These are phyloP conservation scores for Pestalotiopsis sp. DNA, from an alignment of 2,329 filamentous ascomycete species.

Conservation along the genomic window DNA sequence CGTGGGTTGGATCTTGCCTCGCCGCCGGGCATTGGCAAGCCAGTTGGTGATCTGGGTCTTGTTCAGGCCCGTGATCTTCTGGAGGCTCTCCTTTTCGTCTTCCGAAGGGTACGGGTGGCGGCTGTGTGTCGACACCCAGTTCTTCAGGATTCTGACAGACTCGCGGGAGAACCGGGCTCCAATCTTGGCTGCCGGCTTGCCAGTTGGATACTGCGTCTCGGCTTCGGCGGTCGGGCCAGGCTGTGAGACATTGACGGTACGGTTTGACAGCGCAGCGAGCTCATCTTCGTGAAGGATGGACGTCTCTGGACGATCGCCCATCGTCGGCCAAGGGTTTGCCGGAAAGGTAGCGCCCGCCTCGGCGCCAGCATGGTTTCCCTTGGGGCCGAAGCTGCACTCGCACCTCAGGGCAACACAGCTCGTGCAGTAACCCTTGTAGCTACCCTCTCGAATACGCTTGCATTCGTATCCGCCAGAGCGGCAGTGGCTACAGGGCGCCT, in stretches of 20 bases:
- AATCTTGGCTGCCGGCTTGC: constrained; percentile 56
- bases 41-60: constrained; percentile 88
- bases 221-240: constrained; percentile 17
- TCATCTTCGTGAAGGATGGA: constrained; percentile 42
- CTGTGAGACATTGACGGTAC: constrained; percentile 19
- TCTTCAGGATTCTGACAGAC: constrained; percentile 78
- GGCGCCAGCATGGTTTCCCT: constrained; percentile 35
- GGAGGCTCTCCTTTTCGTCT: constrained; percentile 80
- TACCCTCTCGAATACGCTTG: constrained; percentile 63
- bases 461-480: constrained; percentile 56
- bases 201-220: constrained; percentile 31
- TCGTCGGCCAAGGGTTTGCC: constrained; percentile 47
- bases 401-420: constrained; percentile 63
- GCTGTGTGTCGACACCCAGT: constrained; percentile 80
- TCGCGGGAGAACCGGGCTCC: constrained; percentile 79
- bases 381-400: constrained; percentile 58
- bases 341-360: constrained; percentile 42
- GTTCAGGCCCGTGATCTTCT: constrained; percentile 78
- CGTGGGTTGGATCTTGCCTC: constrained; percentile 75
- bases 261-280: constrained; percentile 23
- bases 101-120: constrained; percentile 88
- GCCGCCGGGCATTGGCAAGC: constrained; percentile 85
- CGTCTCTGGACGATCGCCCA: constrained; percentile 45
- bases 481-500: constrained; percentile 56
- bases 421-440: constrained; percentile 63